A percentile compares a stretch with the other conserved stretches of the same genome.
Evolutionary conservation across 148 eudicot genomes (phyloP).

Genomic region (Silene uniflora): DNA sequence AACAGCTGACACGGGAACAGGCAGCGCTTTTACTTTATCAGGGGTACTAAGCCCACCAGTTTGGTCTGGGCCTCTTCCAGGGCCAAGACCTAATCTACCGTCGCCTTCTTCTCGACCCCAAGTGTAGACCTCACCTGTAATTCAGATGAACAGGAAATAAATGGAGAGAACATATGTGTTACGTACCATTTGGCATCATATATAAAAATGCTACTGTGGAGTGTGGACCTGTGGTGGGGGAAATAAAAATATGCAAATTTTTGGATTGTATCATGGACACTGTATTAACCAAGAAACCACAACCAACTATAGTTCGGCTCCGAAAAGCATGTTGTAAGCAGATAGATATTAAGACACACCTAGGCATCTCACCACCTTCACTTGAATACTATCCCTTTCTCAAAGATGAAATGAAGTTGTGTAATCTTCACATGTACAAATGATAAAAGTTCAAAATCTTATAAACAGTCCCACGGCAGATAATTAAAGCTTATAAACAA

Average conservation of each 20-base stretch:
- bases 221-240: background rate
- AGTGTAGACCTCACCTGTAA: constrained; percentile 69
- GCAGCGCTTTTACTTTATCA: constrained; percentile 63
- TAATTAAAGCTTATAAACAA: background rate
- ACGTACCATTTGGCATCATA: background rate
- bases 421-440: background rate
- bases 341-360: background rate
- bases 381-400: background rate
- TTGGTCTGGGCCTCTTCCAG: constrained; percentile 86
- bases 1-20: constrained; percentile 70
- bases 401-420: background rate
- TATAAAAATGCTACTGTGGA: background rate
- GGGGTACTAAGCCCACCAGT: constrained; percentile 88
- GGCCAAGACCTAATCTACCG: constrained; percentile 95
- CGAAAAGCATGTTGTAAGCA: background rate
- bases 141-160: background rate
- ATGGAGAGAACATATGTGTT: constrained; percentile 5
- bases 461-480: background rate
- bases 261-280: too few relatives aligned
- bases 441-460: background rate
- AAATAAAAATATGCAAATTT: background rate
- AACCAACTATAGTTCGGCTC: background rate
- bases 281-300: background rate
- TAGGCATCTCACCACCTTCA: background rate
- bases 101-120: constrained; percentile 99